phyloP scores from a whole-genome alignment of 345 rosid species.

The Nephelium lappaceum region DNA sequence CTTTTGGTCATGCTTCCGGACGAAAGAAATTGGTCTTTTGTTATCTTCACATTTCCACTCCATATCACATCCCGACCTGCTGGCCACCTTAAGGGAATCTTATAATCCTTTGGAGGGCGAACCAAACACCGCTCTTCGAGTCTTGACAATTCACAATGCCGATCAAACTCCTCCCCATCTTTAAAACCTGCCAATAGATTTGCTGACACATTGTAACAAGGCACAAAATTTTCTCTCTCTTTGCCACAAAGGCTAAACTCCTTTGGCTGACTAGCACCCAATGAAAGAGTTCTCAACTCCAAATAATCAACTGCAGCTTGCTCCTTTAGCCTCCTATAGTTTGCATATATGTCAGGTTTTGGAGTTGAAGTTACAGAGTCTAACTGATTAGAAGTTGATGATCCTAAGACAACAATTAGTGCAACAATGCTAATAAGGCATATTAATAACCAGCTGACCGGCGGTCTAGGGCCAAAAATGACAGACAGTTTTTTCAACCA shows the following conservation, averaged over 20 bases:
- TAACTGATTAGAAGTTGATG: constrained; percentile 59
- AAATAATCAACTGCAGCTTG: constrained; percentile 86
- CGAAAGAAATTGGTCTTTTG: constrained; percentile 95
- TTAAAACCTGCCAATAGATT: constrained; percentile 73
- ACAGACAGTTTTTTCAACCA: constrained; percentile 63
- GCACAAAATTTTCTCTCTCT: constrained; percentile 87
- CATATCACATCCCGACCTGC: constrained; percentile 94
- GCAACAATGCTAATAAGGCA: constrained; percentile 66
- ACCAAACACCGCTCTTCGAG: constrained; percentile 59
- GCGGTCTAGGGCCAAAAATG: constrained; percentile 70
- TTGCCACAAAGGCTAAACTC: constrained; percentile 82
- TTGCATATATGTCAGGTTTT: constrained; percentile 59
- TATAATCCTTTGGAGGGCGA: constrained; percentile 95
- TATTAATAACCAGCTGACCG: constrained; percentile 63
- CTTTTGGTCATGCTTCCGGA: constrained; percentile 97
- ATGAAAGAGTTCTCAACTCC: constrained; percentile 66
- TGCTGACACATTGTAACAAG: constrained; percentile 84
- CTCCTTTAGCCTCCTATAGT: constrained; percentile 89
- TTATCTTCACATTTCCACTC: constrained; percentile 93
- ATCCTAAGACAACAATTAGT: constrained; percentile 66
- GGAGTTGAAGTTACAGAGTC: constrained; percentile 48
- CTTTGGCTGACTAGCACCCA: constrained; percentile 51
- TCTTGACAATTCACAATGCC: constrained; percentile 78
- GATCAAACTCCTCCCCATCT: constrained; percentile 87
- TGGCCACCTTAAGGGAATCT: constrained; percentile 95